phyloP scores from a whole-genome alignment of 495 filamentous ascomycete species.

The Trichoderma reesei region DNA sequence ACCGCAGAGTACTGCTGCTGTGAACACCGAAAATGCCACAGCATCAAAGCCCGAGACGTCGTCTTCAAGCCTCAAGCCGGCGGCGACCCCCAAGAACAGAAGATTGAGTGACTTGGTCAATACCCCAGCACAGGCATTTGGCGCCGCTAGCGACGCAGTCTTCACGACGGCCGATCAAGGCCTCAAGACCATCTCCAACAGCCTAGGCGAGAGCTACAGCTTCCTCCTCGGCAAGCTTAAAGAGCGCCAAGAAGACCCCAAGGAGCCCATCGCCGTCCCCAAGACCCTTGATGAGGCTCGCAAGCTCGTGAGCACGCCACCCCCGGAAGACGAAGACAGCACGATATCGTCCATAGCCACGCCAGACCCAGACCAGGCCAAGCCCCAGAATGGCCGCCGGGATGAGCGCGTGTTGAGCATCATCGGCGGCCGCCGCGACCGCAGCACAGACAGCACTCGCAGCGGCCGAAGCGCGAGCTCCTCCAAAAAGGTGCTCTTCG shows the following conservation, averaged over 20 bases:
- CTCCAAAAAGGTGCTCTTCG: conserved; percentile 36
- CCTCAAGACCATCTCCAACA: conserved; percentile 78
- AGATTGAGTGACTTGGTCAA: conserved; percentile 77
- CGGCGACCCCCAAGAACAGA: conserved; percentile 40
- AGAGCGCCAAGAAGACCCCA: conserved; percentile 47
- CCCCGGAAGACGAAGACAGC: conserved; percentile 33
- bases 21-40: conserved; percentile 27
- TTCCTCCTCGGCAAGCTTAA: conserved; percentile 85
- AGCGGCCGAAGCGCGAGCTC: conserved; percentile 54
- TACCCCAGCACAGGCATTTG: conserved; percentile 66
- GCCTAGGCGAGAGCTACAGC: conserved; percentile 84
- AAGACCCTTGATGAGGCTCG: conserved; percentile 69
- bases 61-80: conserved; percentile 30
- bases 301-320: conserved; percentile 54
- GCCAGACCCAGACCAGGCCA: conserved; percentile 34
- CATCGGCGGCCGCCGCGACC: conserved; percentile 47
- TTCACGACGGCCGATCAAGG: conserved; percentile 81
- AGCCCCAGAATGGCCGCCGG: conserved; percentile 24
- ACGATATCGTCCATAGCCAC: conserved; percentile 30
- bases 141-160: conserved; percentile 73
- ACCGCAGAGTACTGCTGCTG: conserved; percentile 22
- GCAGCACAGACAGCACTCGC: conserved; percentile 68
- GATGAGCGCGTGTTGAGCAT: conserved; percentile 54
- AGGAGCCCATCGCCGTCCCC: conserved; percentile 45
- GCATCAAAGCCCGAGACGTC: conserved; percentile 33